Evolutionary conservation across 129 eudicot genomes (phyloP), one percentile per base, ranked within the genome.

Genomic region (Helichrysum umbraculigerum): DNA sequence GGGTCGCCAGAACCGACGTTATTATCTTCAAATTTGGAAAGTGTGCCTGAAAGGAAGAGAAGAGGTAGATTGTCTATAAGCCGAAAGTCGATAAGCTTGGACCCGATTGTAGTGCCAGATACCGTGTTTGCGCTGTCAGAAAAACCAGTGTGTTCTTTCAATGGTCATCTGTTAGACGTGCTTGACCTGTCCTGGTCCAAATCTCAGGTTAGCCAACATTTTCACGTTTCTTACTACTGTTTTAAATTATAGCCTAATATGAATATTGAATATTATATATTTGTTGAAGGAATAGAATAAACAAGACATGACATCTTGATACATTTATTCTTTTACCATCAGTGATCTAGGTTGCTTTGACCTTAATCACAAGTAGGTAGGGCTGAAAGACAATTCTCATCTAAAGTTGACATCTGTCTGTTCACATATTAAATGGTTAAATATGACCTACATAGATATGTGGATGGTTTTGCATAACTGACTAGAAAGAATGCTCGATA

Each of bases 121-220:
- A 79, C 91, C 0, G 79, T 91, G 15, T 94, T 94, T 77, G 90
- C 96, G 19, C 92, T 94, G 51, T 86, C 88, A 16, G 99, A 94
- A 58, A 94, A 89, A 81, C 99, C 99, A 10, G 29, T 89, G 14
- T 94, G 97, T 82, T 94, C 99, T 58, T 91, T 94, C 63, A 75
- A 77, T 64, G 99, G 99, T 33, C 99, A 94, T 83, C 73, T 83
- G 51, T 89, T 89, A 77, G 97, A 89, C 67, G 99, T 94, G 69
- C 93, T 94, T 65, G 97, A 94, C 74, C 82, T 94, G 22, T 94
- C 99, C n/a, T 94, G 99, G 99, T 94, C 99, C 65, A 94, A 94
- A 82, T 87, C 99, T 79, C 93, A 94, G 99, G 99, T 94, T 77
- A 83, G 92, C 64, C 57, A 16, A 20, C 73, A 66, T 59, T 73